These are phyloP conservation scores for Pueraria montana DNA, from an alignment of 306 rosid genomes.

Conservation along the genomic window DNA sequence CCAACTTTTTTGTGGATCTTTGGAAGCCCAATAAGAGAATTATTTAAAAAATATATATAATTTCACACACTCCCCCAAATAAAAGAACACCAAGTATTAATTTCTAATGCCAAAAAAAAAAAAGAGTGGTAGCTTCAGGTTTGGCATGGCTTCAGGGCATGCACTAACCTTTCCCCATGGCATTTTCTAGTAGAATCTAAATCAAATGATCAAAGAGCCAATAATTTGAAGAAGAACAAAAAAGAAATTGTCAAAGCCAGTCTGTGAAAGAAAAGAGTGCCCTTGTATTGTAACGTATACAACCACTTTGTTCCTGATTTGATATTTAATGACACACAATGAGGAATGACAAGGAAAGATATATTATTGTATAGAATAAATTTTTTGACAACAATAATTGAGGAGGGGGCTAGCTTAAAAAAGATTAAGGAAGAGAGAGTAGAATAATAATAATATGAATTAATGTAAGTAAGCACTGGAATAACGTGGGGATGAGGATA, in stretches of 20 bases:
- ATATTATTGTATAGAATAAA: conserved; percentile 32
- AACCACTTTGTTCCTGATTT: conserved; percentile 51
- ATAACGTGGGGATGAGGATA: conserved; percentile 64
- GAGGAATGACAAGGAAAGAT: conserved; percentile 42
- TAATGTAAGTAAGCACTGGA: conserved; percentile 43
- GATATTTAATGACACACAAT: conserved; percentile 40
- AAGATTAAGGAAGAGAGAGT: conserved; percentile 4
- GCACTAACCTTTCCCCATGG: conserved; percentile 34
- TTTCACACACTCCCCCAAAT: not conserved
- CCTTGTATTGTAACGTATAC: conserved; percentile 43
- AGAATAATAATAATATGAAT: not conserved
- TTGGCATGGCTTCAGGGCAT: conserved; percentile 35
- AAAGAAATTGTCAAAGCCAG: conserved; percentile 37
- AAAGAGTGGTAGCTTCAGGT: not conserved
- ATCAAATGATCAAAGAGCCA: conserved; percentile 35
- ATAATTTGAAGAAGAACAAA: not conserved
- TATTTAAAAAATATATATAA: not conserved
- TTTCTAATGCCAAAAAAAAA: not conserved
- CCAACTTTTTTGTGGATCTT: conserved; percentile 52
- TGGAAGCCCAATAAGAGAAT: conserved; percentile 24
- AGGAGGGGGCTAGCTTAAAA: conserved; percentile 8
- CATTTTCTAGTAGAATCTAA: conserved; percentile 45
- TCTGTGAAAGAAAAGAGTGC: conserved; percentile 49
- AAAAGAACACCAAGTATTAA: not conserved
- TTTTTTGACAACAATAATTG: conserved; percentile 60